Percentiles rank a stretch among this genome's conserved stretches.
phyloP scores from a whole-genome alignment of 495 filamentous ascomycete genomes.

The Trichoderma gamsii region DNA sequence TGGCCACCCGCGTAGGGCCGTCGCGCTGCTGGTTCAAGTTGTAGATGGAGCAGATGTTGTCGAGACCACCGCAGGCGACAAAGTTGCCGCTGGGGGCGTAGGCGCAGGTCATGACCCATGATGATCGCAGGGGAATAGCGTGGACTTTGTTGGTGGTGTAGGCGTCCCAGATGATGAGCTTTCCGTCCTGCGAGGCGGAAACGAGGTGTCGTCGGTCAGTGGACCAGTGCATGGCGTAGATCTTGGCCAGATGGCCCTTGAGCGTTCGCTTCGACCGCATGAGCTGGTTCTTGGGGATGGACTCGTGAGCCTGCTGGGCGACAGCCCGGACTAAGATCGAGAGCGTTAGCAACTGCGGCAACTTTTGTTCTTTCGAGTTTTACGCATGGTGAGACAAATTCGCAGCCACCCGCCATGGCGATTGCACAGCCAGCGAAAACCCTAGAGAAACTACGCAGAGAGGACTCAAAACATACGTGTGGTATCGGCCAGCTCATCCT shows the following conservation, averaged over 20 bases:
- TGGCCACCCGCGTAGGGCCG: conserved; percentile 90
- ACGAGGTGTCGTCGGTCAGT: conserved; percentile 97
- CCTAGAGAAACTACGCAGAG: not conserved
- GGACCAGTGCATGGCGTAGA: conserved; percentile 99
- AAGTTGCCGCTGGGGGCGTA: conserved; percentile 98
- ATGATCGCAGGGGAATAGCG: conserved; percentile 95
- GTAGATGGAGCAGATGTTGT: conserved; percentile 99
- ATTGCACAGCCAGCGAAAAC: not conserved
- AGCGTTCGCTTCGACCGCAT: conserved; percentile 95
- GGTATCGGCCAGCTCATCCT: conserved; percentile 97
- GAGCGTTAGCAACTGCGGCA: not conserved
- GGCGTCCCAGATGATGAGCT: conserved; percentile 99
- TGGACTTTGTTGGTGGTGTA: conserved; percentile 99
- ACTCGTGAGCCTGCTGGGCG: conserved; percentile 79
- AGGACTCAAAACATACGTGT: conserved; percentile 63
- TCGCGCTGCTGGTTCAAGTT: conserved; percentile 91
- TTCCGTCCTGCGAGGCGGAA: conserved; percentile 96
- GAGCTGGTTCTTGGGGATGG: conserved; percentile 76
- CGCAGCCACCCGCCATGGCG: not conserved
- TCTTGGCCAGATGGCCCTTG: conserved; percentile 97
- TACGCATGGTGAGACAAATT: too few species aligned
- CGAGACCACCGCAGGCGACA: conserved; percentile 94
- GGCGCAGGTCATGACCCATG: conserved; percentile 99
- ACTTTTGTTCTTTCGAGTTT: not conserved
- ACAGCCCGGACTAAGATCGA: conserved; percentile 72